Evolutionary conservation across 2,329 filamentous ascomycete genomes (phyloP).

Genomic region (Diaporthe eres): DNA sequence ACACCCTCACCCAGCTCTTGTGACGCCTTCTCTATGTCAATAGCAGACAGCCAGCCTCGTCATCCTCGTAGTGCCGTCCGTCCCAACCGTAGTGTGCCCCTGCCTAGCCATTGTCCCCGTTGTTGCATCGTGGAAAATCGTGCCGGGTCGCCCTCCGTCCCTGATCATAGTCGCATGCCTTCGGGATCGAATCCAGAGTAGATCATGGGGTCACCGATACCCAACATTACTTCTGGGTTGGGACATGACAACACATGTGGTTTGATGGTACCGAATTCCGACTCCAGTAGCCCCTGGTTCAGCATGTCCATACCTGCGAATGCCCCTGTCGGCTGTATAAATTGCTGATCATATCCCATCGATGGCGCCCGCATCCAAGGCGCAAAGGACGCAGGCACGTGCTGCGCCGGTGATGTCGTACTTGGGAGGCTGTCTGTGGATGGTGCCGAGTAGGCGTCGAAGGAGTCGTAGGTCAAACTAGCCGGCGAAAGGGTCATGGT

Average conservation of each 20-base stretch:
- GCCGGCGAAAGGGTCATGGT: conserved; percentile 67
- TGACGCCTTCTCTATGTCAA: conserved; percentile 34
- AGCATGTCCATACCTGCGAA: conserved; percentile 62
- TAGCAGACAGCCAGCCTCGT: not conserved
- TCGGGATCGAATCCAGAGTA: conserved; percentile 67
- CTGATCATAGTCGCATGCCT: conserved; percentile 55
- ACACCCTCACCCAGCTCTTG: not conserved
- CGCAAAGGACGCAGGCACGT: conserved; percentile 41
- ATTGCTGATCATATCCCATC: conserved; percentile 56
- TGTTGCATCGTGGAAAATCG: not conserved
- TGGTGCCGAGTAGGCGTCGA: conserved; percentile 52
- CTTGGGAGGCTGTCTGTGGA: conserved; percentile 49
- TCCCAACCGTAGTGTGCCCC: not conserved
- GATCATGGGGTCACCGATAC: conserved; percentile 72
- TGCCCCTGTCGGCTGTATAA: conserved; percentile 57
- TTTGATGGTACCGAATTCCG: conserved; percentile 68
- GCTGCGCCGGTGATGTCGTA: conserved; percentile 51
- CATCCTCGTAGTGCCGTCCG: conserved; percentile 4
- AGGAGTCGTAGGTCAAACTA: conserved; percentile 64
- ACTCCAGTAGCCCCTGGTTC: conserved; percentile 65
- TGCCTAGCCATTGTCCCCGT: not conserved
- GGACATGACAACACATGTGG: conserved; percentile 67
- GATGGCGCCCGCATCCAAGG: conserved; percentile 43
- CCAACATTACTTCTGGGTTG: conserved; percentile 70
- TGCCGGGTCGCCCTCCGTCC: not conserved